phyloP scores from a whole-genome alignment of 2,329 filamentous ascomycete species.

The Coniochaeta ligniaria region DNA sequence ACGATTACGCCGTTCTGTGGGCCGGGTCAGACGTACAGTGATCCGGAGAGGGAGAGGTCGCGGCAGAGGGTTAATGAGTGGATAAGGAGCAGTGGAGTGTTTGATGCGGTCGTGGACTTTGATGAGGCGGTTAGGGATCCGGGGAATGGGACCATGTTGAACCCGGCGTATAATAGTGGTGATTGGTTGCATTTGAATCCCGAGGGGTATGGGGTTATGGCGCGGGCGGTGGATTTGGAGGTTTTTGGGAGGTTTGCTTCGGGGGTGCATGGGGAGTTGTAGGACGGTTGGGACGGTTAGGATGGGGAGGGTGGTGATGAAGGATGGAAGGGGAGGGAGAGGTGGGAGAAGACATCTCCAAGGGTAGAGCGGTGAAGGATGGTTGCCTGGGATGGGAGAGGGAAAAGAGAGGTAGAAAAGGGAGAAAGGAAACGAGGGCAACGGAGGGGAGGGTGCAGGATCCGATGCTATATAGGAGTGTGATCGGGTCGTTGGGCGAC shows the following conservation, averaged over 20 bases:
- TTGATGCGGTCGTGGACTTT: slow-evolving; percentile 57
- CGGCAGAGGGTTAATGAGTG: slow-evolving; percentile 49
- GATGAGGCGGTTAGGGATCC: slow-evolving; percentile 46
- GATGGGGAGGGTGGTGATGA: neutral
- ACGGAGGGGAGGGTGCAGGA: neutral
- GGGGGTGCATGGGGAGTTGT: slow-evolving; percentile 15
- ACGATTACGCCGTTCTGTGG: slow-evolving; percentile 37
- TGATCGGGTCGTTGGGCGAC: neutral
- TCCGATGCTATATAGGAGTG: neutral
- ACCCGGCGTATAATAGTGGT: slow-evolving; percentile 41
- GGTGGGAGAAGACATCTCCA: neutral
- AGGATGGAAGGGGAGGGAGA: neutral
- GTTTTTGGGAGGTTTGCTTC: slow-evolving; percentile 33
- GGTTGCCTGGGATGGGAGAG: too few relatives aligned
- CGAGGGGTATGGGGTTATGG: slow-evolving; percentile 47
- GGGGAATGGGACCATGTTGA: slow-evolving; percentile 34
- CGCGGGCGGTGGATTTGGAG: slow-evolving; percentile 42
- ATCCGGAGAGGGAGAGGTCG: slow-evolving; percentile 43
- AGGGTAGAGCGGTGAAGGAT: too few relatives aligned
- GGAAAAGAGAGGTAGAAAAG: neutral
- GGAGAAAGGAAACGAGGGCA: neutral
- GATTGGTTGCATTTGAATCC: slow-evolving; percentile 55
- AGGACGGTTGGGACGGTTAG: neutral
- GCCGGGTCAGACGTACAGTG: slow-evolving; percentile 43
- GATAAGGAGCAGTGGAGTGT: slow-evolving; percentile 45